Evolutionary conservation across 352 stramenopile genomes (phyloP), one percentile per base, ranked within the genome.

Genomic region (Globisporangium irregulare): DNA sequence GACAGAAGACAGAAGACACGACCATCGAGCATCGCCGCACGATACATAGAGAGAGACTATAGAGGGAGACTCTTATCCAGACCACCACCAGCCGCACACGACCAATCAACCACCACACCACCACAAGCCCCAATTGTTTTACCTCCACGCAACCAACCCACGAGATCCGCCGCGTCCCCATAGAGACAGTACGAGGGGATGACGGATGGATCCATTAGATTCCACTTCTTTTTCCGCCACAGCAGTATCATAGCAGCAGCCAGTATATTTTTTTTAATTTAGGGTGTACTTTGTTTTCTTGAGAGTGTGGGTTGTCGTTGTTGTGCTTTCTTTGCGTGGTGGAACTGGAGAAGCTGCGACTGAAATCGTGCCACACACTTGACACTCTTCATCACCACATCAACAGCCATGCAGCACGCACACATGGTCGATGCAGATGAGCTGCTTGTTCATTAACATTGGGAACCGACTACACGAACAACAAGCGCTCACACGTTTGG

Each of bases 211-310:
- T 48, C 9, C 18, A n/a, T 46, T 60, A 60, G 55, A 60, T 60
- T 41, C 53, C 25, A 15, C 53, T 22, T 60, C 25, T 46, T 48
- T 48, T 48, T 43, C 36, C 36, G 9, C 38, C 38, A 48, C 38
- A 48, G 38, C 38, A 48, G 55, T 60, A 60, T 60, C 55, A 60
- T 60, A 60, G 29, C 29, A 73, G 51, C 53, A 69, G 51, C 71
- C 71, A 62, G 38, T 55, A 66, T 58, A 54, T 54, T 54, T 54
- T 54, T 51, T 54, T 54, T 54, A 22, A 22, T 54, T 54, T 54
- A 48, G 38, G 38, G 38, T 48, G 38, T 48, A 48, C 38, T 48
- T 48, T 38, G 32, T 48, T 48, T 48, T 48, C 38, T 48, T 3
- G 5, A 5, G 38, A 14, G 14, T 43, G 36, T 38, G 5, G 32